Conservation (phyloP, 371 early-diverging fungal species). For the Apophysomyces variabilis region DNA sequence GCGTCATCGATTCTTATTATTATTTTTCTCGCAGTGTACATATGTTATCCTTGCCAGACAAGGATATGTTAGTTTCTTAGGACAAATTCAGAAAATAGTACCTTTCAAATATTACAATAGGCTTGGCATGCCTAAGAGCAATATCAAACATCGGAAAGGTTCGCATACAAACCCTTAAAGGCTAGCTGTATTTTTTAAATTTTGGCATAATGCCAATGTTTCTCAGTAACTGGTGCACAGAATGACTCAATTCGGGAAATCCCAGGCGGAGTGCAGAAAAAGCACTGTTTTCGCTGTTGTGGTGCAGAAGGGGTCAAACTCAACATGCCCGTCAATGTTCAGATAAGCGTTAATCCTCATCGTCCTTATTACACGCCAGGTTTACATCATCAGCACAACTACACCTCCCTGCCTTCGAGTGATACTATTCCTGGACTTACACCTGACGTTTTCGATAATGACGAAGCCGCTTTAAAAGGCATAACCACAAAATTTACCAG, state of each 20-base stretch:
- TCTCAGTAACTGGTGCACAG: too few relatives aligned
- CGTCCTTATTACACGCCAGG: conserved; percentile 56
- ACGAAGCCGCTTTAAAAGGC: conserved; percentile 28
- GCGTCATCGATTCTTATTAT: background rate
- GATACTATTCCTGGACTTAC: conserved; percentile 37
- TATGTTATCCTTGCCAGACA: too few relatives aligned
- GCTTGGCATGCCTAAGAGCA: too few relatives aligned
- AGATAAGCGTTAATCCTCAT: conserved; percentile 34
- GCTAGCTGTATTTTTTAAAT: too few relatives aligned
- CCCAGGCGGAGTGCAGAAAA: conserved; percentile 6
- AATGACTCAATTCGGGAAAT: background rate
- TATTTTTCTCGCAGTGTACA: background rate
- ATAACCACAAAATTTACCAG: conserved; percentile 57
- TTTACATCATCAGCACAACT: conserved; percentile 45
- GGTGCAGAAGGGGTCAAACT: background rate
- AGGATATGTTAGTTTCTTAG: too few relatives aligned
- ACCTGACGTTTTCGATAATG: conserved; percentile 27
- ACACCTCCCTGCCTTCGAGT: conserved; percentile 47
- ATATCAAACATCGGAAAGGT: too few relatives aligned
- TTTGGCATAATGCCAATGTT: too few relatives aligned
- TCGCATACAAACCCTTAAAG: too few relatives aligned
- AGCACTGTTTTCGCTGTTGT: background rate
- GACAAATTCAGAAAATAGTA: too few relatives aligned
- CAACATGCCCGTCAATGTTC: conserved; percentile 11
- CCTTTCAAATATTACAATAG: too few relatives aligned